Percentiles rank a stretch among this genome's conserved stretches.
These are phyloP conservation scores for Acer negundo DNA, from an alignment of 345 rosid species.

Conservation along the genomic window DNA sequence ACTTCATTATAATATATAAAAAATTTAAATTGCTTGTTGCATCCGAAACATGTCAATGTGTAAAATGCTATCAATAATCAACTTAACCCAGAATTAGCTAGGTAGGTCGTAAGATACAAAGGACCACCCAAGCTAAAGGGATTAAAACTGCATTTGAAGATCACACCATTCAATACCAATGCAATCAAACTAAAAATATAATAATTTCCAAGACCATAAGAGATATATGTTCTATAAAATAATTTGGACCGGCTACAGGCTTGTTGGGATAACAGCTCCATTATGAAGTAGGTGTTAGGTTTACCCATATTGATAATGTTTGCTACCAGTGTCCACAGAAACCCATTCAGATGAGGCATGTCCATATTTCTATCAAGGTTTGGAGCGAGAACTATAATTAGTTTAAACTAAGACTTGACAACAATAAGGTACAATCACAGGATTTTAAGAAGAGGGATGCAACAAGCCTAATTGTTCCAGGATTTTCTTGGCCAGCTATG, in stretches of 20 bases:
- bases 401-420: background rate
- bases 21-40: background rate
- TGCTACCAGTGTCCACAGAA: background rate
- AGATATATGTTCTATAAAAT: background rate
- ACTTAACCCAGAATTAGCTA: background rate
- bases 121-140: background rate
- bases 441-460: background rate
- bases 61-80: background rate
- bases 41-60: background rate
- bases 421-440: background rate
- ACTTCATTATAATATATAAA: background rate
- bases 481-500: background rate
- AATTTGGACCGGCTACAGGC: background rate
- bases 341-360: background rate
- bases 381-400: background rate
- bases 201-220: background rate
- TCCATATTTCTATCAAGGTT: background rate
- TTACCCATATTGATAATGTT: background rate
- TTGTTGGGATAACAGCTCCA: background rate
- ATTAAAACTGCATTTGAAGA: background rate
- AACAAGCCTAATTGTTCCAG: background rate
- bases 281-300: background rate
- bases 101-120: constrained; percentile 4
- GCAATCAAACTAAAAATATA: background rate
- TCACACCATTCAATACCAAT: background rate